Evolutionary conservation across 768 basidiomycete species (phyloP).

Genomic region (Cantharellus anzutake): DNA sequence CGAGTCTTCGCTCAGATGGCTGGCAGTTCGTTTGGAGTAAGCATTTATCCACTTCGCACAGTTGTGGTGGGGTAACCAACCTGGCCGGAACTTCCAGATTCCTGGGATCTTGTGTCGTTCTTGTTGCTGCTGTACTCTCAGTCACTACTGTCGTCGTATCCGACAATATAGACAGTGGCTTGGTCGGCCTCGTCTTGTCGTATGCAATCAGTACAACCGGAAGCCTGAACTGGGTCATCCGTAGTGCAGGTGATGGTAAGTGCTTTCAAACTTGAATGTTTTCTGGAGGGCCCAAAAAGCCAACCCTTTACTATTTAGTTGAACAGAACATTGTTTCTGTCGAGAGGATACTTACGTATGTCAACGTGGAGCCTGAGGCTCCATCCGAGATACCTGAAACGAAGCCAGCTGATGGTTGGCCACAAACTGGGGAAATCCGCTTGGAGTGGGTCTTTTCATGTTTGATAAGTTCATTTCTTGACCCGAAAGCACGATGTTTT

Average conservation of each 20-base stretch:
- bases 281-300: not conserved
- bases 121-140: slow-evolving; percentile 47
- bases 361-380: slow-evolving; percentile 52
- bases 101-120: slow-evolving; percentile 62
- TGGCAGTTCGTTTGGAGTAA: slow-evolving; percentile 29
- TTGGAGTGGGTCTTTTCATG: slow-evolving; percentile 35
- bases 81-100: slow-evolving; percentile 17
- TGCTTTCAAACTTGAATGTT: not conserved
- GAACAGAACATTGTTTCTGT: slow-evolving; percentile 84
- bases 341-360: slow-evolving; percentile 74
- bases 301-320: slow-evolving; percentile 19
- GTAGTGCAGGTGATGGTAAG: slow-evolving; percentile 45
- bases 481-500: not conserved
- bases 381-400: slow-evolving; percentile 44
- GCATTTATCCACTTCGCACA: not conserved
- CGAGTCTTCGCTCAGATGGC: slow-evolving; percentile 14
- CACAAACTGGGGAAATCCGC: slow-evolving; percentile 46
- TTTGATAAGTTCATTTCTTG: not conserved
- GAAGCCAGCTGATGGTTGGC: slow-evolving; percentile 46
- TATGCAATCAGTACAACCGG: slow-evolving; percentile 74
- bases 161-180: slow-evolving; percentile 58
- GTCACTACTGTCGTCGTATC: slow-evolving; percentile 52
- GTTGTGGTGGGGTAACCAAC: not conserved
- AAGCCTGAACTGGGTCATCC: slow-evolving; percentile 72
- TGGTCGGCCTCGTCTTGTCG: slow-evolving; percentile 71